Base-by-base conservation (phyloP, 192 early-diverging fungal species). In the Podochytrium sp. region DNA sequence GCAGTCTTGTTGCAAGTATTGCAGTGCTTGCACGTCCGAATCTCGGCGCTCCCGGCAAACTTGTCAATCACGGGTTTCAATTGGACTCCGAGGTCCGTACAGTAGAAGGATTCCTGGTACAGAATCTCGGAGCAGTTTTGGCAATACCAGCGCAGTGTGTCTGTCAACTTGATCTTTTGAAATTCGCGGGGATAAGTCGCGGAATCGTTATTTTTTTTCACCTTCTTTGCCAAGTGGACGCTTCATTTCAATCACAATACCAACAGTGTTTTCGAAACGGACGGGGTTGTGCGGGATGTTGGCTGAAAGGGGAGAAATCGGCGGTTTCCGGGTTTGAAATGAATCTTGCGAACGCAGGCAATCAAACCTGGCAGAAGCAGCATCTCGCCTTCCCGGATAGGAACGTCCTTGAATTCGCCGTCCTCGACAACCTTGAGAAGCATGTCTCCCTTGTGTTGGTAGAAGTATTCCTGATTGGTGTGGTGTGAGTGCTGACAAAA, bases 91-190 rank as follows among this genome's bases (percentile, higher is more conserved):
- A 99, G 85, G 76, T 97, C 92, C 25, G 83, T 83, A 77, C 96
- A 98, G 74, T 95, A 83, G 83, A 99, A 99, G 41, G 87, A 83
- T 74, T 92, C 94, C 76, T 96, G 87, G 80, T 96, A 92, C 0
- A 99, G 92, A 51, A 98, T 87, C 33, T 79, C 77, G 40, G 84
- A 82, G 79, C 97, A 99, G 58, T 67, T 34, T 65, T 92, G 87
- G 80, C 97, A 99, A 83, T 99, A 99, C 97, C 97, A 99, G 68
- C 93, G 84, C 76, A 99, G 78, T 0, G 84, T 80, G 85, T 99
- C 97, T 91, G 79, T 38, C 20, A 40, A 4, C n/a, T 63, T 41
- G 25, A n/a, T n/a, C n/a, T n/a, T n/a, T n/a, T n/a, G n/a, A n/a
- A n/a, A n/a, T n/a, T 55, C 32, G 49, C 3, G 25, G 41, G 23